A percentile compares a stretch with the other conserved stretches of the same genome.
phyloP scores from a whole-genome alignment of 2,329 filamentous ascomycete genomes.

The Penicillium palitans region DNA sequence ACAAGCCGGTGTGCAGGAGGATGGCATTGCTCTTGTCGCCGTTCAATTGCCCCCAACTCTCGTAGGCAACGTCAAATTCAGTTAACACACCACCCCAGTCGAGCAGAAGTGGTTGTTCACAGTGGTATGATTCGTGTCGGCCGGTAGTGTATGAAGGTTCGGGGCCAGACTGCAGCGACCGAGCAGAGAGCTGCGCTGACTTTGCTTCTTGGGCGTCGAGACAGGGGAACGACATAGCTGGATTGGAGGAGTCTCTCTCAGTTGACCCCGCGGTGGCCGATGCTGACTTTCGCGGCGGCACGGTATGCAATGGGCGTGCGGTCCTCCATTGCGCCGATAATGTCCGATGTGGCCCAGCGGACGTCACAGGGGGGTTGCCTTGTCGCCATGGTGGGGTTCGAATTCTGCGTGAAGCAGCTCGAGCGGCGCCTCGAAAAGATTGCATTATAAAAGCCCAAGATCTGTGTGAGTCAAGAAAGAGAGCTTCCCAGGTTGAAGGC shows the following conservation, averaged over 20 bases:
- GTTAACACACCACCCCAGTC: slow-evolving; percentile 95
- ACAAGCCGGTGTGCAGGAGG: slow-evolving; percentile 87
- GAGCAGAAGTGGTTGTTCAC: slow-evolving; percentile 70
- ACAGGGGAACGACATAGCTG: slow-evolving; percentile 85
- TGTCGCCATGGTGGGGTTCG: slow-evolving; percentile 20
- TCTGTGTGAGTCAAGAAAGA: not conserved
- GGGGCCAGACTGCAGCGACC: slow-evolving; percentile 71
- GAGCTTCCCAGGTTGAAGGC: not conserved
- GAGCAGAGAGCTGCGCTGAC: slow-evolving; percentile 69
- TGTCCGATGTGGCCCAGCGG: slow-evolving; percentile 15
- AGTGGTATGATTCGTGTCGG: slow-evolving; percentile 75
- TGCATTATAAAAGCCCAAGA: slow-evolving; percentile 19
- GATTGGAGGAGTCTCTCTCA: slow-evolving; percentile 61
- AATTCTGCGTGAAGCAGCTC: slow-evolving; percentile 22
- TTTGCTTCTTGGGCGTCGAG: slow-evolving; percentile 79
- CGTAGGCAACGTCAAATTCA: slow-evolving; percentile 85
- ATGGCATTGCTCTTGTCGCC: slow-evolving; percentile 82
- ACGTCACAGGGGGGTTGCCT: not conserved
- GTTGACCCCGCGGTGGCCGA: slow-evolving; percentile 19
- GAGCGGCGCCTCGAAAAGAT: slow-evolving; percentile 21
- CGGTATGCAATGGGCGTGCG: slow-evolving; percentile 24
- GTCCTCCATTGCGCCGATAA: slow-evolving; percentile 19
- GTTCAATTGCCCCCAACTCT: slow-evolving; percentile 85
- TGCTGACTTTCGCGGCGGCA: slow-evolving; percentile 20
- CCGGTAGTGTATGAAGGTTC: slow-evolving; percentile 94